These are phyloP conservation scores for Trichoderma virens DNA, from an alignment of 495 filamentous ascomycete species.

Conservation along the genomic window DNA sequence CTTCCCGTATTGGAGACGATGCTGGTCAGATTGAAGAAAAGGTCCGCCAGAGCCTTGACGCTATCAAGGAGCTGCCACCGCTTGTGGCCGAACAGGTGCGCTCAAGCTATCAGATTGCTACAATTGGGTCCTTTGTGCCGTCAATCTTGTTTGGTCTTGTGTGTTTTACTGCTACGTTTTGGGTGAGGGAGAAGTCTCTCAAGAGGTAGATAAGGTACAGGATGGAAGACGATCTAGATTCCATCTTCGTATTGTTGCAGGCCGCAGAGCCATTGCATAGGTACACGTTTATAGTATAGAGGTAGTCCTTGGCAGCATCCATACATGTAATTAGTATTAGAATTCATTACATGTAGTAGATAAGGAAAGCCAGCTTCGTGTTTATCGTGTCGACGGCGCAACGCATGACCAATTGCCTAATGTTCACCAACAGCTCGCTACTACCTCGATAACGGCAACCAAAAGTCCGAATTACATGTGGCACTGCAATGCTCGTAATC, in stretches of 20 bases:
- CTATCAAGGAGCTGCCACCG: constrained; percentile 59
- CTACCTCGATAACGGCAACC: no score
- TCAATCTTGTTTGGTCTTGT: constrained; percentile 18
- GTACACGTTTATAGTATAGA: no score
- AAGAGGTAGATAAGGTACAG: constrained; percentile 14
- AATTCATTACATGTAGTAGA: no score
- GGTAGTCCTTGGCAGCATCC: no score
- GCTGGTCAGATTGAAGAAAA: constrained; percentile 61
- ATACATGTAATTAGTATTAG: no score
- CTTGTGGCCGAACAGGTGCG: constrained; percentile 54
- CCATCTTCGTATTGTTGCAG: no score
- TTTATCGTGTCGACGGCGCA: neutral
- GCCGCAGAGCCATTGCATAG: no score
- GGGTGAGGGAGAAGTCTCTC: constrained; percentile 35
- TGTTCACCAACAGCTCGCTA: neutral
- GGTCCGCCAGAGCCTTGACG: constrained; percentile 68
- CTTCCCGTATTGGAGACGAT: constrained; percentile 43
- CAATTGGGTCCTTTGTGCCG: constrained; percentile 28
- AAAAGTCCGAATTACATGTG: no score
- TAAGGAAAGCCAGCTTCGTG: no score
- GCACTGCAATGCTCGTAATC: no score
- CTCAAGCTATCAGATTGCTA: constrained; percentile 49
- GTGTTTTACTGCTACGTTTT: constrained; percentile 23
- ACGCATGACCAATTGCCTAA: neutral
- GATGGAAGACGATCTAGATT: no score